Conservation (phyloP, 1,284 basidiomycete genomes). For the Rhodotorula sp. region DNA sequence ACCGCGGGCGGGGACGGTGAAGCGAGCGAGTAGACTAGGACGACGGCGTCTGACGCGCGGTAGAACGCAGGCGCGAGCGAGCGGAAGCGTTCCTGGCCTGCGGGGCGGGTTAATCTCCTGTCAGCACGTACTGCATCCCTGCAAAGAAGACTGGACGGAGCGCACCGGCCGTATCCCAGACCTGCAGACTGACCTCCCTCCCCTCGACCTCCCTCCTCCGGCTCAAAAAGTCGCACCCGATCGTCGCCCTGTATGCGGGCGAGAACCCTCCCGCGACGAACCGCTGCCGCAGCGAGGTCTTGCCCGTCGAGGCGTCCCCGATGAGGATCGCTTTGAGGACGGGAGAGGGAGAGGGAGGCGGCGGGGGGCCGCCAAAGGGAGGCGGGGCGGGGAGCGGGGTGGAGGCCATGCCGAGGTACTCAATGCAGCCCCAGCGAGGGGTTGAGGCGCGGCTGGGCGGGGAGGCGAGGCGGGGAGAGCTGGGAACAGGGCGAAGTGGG, state of each 20-base stretch:
- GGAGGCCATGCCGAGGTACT: no score
- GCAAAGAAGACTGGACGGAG: not conserved
- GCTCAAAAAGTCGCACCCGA: slow-evolving; percentile 78
- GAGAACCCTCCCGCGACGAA: slow-evolving; percentile 57
- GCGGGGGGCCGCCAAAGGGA: not conserved
- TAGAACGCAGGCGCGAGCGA: slow-evolving; percentile 76
- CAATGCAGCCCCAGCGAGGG: no score
- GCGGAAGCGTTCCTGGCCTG: slow-evolving; percentile 80
- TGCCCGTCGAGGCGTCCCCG: slow-evolving; percentile 39
- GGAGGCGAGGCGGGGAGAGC: not conserved
- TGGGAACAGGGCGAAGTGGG: not conserved
- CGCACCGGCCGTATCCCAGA: slow-evolving; percentile 62
- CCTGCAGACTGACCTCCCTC: slow-evolving; percentile 66
- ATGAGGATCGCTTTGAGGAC: slow-evolving; percentile 39
- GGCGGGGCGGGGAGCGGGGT: slow-evolving; percentile 9
- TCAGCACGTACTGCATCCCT: not conserved
- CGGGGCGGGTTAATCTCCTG: slow-evolving; percentile 48
- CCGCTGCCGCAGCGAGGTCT: slow-evolving; percentile 40
- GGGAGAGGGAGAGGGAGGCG: not conserved
- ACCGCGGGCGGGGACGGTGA: slow-evolving; percentile 47
- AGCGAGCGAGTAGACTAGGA: slow-evolving; percentile 78
- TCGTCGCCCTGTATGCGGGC: slow-evolving; percentile 73
- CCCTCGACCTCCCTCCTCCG: slow-evolving; percentile 58
- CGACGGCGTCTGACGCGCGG: slow-evolving; percentile 72
- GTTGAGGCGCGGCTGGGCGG: not conserved